Percentiles rank a stretch among this genome's conserved stretches.
Conservation (phyloP, 73 alveolate genomes). For the Symbiodinium pilosum region DNA sequence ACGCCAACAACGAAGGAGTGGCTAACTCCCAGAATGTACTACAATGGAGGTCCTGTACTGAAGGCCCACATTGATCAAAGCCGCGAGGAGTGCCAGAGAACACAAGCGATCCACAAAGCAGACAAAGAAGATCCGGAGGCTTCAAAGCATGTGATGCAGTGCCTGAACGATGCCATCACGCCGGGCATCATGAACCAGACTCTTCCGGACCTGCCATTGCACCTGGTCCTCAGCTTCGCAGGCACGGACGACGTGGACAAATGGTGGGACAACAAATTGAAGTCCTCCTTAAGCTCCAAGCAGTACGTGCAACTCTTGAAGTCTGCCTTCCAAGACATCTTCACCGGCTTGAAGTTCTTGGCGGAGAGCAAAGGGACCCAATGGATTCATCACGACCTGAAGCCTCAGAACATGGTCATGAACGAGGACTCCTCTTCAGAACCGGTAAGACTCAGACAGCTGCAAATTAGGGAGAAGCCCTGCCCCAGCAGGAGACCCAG, state of each 20-base stretch:
- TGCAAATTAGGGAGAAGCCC: background rate
- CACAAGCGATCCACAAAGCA: background rate
- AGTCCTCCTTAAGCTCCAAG: background rate
- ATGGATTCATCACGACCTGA: background rate
- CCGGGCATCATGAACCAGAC: background rate
- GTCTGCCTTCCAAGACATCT: background rate
- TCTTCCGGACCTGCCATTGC: background rate
- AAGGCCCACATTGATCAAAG: too few species aligned
- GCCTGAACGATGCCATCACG: background rate
- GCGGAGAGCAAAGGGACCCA: background rate
- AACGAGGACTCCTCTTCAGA: too few species aligned
- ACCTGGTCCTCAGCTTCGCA: background rate
- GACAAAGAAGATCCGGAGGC: background rate
- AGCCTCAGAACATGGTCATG: background rate
- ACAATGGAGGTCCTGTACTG: too few species aligned
- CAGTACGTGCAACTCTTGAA: background rate
- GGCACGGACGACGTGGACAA: conserved; percentile 5
- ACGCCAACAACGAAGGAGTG: too few species aligned
- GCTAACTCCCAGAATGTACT: too few species aligned
- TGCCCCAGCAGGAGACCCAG: background rate
- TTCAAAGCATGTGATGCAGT: background rate
- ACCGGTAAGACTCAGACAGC: background rate
- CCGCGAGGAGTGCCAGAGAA: too few species aligned
- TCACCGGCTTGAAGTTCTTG: background rate
- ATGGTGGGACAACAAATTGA: background rate